Evolutionary conservation across 768 basidiomycete species (phyloP), one percentile per base, ranked within the genome.

Genomic region (Pisolithus tinctorius): DNA sequence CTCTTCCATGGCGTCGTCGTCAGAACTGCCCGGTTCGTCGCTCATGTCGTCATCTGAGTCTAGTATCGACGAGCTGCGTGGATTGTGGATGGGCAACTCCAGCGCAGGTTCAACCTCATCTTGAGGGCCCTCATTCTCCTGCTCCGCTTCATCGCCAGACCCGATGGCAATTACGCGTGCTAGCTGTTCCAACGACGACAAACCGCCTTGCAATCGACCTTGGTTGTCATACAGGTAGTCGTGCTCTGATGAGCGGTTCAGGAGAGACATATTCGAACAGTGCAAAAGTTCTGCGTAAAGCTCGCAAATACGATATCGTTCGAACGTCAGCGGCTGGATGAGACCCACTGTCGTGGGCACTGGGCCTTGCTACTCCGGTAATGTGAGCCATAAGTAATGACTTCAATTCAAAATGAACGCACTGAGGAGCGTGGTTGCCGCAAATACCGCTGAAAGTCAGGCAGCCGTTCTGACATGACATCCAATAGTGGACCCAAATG

Each of bases 181-280:
- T 6, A 99, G 73, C 49, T 89, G 85, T 63, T 96, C 93, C 48
- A 96, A 72, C 11, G 86, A 84, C 2, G 82, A 72, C 10, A 96
- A 69, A 5, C 95, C 94, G n/a, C 93, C 93, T 58, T 85, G 82
- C 40, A 99, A 70, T 26, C 89, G 81, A 17, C 95, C 95, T 48
- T 90, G 82, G 1, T 74, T 71, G 61, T 91, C 90, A 66, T 92
- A 93, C n/a, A 83, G 71, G 23, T 80, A 75, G 43, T 81, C 78
- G 50, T 77, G 83, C 44, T 86, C 83, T 0, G 79, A 63, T 1
- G 80, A 69, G 9, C 96, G 89, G 64, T 98, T 98, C 26, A 98
- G 75, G 23, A 98, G 79, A 5, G 89, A 84, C 95, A 99, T 98
- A 62, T 96, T 98, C 16, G 96, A 98, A 65, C 93, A 96, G 63